Conservation (phyloP, 2,329 filamentous ascomycete genomes). For the Fusarium phyllophilum region DNA sequence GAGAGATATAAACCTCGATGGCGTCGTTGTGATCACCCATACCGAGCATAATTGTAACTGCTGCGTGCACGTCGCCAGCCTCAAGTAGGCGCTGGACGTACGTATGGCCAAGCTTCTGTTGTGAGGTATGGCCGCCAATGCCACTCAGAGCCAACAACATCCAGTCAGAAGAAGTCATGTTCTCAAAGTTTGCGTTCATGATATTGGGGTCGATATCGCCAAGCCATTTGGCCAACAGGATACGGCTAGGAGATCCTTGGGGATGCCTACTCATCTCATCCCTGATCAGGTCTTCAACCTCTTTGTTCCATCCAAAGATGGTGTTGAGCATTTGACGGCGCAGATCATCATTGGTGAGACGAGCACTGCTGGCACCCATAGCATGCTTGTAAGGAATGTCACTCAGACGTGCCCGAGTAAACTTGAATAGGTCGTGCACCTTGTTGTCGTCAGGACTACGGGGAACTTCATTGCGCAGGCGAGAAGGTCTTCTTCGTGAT, state of each 20-base stretch:
- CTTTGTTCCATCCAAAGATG: constrained; percentile 94
- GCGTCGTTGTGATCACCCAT: constrained; percentile 94
- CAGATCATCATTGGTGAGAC: constrained; percentile 80
- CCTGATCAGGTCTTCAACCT: constrained; percentile 81
- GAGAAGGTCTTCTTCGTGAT: constrained; percentile 67
- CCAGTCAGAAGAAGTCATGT: constrained; percentile 96
- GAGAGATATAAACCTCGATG: constrained; percentile 94
- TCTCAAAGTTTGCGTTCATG: constrained; percentile 81
- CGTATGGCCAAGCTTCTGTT: constrained; percentile 89
- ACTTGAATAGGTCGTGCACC: constrained; percentile 85
- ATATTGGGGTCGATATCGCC: constrained; percentile 85
- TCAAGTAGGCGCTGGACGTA: constrained; percentile 92
- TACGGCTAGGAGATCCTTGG: constrained; percentile 77
- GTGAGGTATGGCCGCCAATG: constrained; percentile 78
- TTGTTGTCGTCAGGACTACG: constrained; percentile 79
- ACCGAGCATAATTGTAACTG: constrained; percentile 90
- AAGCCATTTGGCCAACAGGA: constrained; percentile 92
- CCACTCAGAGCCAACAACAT: constrained; percentile 93
- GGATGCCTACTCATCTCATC: constrained; percentile 85
- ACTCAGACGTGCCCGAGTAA: constrained; percentile 80
- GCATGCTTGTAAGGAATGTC: constrained; percentile 85
- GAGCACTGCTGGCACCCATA: constrained; percentile 64
- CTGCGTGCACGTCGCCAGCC: constrained; percentile 89
- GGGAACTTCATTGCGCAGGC: constrained; percentile 81
- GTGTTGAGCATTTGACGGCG: constrained; percentile 90